phyloP scores from a whole-genome alignment of 768 basidiomycete species.

The Tricholoma saponaceum region DNA sequence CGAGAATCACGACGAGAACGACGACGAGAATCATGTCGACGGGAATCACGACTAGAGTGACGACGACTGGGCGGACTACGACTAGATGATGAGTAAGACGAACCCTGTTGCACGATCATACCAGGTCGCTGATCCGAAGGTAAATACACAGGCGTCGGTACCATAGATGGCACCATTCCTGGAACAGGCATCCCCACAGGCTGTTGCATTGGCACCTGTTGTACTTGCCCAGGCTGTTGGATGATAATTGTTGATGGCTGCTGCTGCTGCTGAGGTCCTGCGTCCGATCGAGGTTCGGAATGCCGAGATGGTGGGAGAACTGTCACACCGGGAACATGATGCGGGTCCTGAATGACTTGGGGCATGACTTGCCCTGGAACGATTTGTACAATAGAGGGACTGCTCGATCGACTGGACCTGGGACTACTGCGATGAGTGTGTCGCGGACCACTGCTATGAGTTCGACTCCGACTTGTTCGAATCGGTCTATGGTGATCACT shows the following conservation, averaged over 20 bases:
- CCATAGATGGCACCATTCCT: not conserved
- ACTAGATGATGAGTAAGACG: not conserved
- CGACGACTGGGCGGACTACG: not conserved
- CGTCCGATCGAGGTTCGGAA: not conserved
- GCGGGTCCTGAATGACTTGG: not conserved
- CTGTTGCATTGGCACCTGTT: not conserved
- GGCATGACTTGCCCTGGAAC: not conserved
- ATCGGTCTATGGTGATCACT: constrained; percentile 1
- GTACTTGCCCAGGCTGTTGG: not conserved
- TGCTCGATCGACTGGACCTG: constrained; percentile 1
- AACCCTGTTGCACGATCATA: not conserved
- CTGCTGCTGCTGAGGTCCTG: not conserved
- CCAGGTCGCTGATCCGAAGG: not conserved
- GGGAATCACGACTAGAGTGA: not conserved
- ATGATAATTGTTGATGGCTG: constrained; percentile 1
- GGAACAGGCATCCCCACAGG: not conserved
- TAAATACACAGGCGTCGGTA: not conserved
- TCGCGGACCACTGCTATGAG: constrained; percentile 14
- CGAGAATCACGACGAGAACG: not conserved
- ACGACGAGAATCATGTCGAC: not conserved
- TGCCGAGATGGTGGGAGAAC: not conserved
- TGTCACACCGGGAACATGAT: not conserved
- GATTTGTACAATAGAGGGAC: not conserved
- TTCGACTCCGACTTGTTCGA: constrained; percentile 2
- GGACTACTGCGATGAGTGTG: constrained; percentile 9